A percentile compares a stretch with the other conserved stretches of the same genome.
phyloP scores from a whole-genome alignment of 495 filamentous ascomycete genomes.

The Penicillium pulvis region DNA sequence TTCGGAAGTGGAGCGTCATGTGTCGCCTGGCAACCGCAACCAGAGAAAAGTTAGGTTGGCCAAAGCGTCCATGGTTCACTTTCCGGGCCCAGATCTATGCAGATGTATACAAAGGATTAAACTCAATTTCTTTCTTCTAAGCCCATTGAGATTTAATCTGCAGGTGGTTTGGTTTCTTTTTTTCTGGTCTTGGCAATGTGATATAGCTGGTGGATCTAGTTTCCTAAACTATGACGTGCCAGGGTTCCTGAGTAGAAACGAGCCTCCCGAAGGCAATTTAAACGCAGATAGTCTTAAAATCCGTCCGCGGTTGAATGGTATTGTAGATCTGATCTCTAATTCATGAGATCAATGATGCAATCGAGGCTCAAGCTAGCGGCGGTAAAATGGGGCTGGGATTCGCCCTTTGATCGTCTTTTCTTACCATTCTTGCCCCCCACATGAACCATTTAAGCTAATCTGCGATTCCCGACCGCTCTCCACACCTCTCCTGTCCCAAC shows the following conservation, averaged over 20 bases:
- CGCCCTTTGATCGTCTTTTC: conserved; percentile 10
- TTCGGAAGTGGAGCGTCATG: background rate
- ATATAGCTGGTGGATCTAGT: background rate
- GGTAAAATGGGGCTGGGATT: conserved; percentile 15
- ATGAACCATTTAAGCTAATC: conserved; percentile 7
- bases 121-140: background rate
- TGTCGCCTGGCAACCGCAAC: background rate
- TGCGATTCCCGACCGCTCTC: conserved; percentile 4
- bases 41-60: background rate
- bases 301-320: background rate
- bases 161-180: background rate
- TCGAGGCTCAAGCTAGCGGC: conserved; percentile 21
- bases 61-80: background rate
- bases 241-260: background rate
- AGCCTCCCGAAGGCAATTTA: background rate
- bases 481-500: conserved; percentile 11
- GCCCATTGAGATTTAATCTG: background rate
- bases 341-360: conserved; percentile 10
- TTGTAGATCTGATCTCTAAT: background rate
- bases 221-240: background rate
- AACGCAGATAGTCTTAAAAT: background rate
- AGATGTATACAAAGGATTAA: background rate
- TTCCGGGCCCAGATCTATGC: background rate
- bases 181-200: background rate
- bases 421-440: background rate